Percentiles rank a stretch among this genome's conserved stretches.
Evolutionary conservation across 1,284 basidiomycete genomes (phyloP).

Genomic region (Leccinum subatratum): DNA sequence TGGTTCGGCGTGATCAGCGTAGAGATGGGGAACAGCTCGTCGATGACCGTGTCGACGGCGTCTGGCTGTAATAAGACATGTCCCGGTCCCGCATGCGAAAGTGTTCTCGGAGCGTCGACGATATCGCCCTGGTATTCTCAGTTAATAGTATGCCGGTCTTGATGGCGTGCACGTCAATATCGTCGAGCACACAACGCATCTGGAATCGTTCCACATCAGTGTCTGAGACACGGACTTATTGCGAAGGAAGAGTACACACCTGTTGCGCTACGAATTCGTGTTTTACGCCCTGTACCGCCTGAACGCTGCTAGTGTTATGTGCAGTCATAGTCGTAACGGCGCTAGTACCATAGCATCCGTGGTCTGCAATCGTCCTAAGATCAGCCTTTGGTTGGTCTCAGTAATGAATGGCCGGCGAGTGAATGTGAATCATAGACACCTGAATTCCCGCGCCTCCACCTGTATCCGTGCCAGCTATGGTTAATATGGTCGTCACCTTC

Average conservation of each 20-base stretch:
- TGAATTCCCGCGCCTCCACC: conserved; percentile 90
- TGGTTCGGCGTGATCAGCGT: conserved; percentile 85
- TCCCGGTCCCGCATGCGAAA: conserved; percentile 26
- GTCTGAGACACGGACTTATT: background rate
- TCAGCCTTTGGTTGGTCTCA: conserved; percentile 50
- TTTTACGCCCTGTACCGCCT: conserved; percentile 62
- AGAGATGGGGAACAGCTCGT: conserved; percentile 68
- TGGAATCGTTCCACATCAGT: conserved; percentile 31
- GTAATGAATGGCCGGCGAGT: background rate
- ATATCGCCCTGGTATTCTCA: conserved; percentile 42
- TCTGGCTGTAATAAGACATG: conserved; percentile 36
- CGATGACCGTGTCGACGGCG: conserved; percentile 60
- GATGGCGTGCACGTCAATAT: conserved; percentile 71
- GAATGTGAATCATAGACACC: conserved; percentile 37
- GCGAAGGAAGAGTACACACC: conserved; percentile 37
- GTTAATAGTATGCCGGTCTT: conserved; percentile 89
- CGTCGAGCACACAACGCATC: conserved; percentile 55
- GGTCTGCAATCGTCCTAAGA: conserved; percentile 79
- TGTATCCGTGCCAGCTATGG: conserved; percentile 83
- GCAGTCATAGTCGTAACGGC: conserved; percentile 87
- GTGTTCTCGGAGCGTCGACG: conserved; percentile 40
- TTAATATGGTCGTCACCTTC: conserved; percentile 41
- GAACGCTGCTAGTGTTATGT: conserved; percentile 87
- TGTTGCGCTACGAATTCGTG: conserved; percentile 69
- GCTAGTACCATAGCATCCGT: conserved; percentile 81